Evolutionary conservation across 441 rosid genomes (phyloP), one percentile per base, ranked within the genome.

Genomic region (Jatropha podagrica): DNA sequence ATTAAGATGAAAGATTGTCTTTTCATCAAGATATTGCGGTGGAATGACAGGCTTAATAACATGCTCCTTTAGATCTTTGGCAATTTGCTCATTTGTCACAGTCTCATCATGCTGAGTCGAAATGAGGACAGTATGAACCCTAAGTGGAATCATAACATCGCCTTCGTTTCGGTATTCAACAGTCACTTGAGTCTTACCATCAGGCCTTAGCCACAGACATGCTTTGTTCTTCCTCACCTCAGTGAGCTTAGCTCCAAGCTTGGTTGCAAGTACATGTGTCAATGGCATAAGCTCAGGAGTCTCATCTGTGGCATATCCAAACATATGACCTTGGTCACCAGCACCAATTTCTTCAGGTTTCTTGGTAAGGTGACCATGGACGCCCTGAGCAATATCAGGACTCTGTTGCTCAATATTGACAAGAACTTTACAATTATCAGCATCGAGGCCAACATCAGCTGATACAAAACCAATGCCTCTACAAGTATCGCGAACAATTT

Each of bases 291-390:
- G 73, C 85, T 90, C 92, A 44, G 89, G 85, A 0, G 94, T 90
- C 81, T 88, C 92, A 63, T 90, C 92, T 1, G 94, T 90, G 20
- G 93, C 91, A 70, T 89, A 89, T 2, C 91, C 91, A 32, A 87
- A 88, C 90, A 88, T 88, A 80, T 87, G 91, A 74, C 91, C 89
- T 73, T 89, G 92, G 63, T 88, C 91, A 64, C 90, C 90, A 49
- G 90, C 93, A 52, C 91, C 90, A 41, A 86, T 79, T 49, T 89
- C 90, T 78, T 90, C 88, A 3, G 88, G 89, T 23, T 81, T 85
- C 85, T 90, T 90, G 2, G 88, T 80, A 70, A 90, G 83, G 65
- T 88, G 88, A 23, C 92, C 92, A 38, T 88, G 90, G 48, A 90
- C 92, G 41, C 85, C 88, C 79, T 88, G 88, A 1, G 92, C 90